Conservation (phyloP, 768 basidiomycete genomes). For the Suillus placidus region DNA sequence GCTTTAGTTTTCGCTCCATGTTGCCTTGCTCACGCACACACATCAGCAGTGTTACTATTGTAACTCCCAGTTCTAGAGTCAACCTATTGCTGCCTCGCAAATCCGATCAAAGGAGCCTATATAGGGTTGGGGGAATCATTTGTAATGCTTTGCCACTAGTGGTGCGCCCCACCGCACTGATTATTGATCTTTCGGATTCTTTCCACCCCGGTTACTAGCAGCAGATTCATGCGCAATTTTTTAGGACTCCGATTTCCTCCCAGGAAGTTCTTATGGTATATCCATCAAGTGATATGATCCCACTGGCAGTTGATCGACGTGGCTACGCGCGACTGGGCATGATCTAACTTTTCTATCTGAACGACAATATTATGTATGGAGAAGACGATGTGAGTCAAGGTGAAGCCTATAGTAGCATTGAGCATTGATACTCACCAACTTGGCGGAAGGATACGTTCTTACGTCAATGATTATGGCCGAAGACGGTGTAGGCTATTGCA, state of each 20-base stretch:
- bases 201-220: background rate
- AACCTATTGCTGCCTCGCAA: slow-evolving; percentile 60
- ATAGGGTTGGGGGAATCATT: slow-evolving; percentile 3
- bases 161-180: background rate
- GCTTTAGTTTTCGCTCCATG: background rate
- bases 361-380: background rate
- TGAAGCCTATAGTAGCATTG: background rate
- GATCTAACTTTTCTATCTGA: background rate
- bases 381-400: too few species aligned
- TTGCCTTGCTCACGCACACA: background rate
- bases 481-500: background rate
- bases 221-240: slow-evolving; percentile 30
- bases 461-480: background rate
- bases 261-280: slow-evolving; percentile 61
- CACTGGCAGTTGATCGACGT: background rate
- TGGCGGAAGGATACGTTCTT: background rate
- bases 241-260: slow-evolving; percentile 62
- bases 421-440: background rate
- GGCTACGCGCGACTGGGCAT: slow-evolving; percentile 49
- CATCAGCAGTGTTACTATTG: background rate
- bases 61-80: slow-evolving; percentile 53
- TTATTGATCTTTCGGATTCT: too few species aligned
- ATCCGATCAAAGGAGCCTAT: slow-evolving; percentile 48
- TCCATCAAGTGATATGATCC: slow-evolving; percentile 48
- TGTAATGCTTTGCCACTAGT: background rate